Base-by-base conservation (phyloP, 176 grass and related monocot species). In the Thalia dealbata region DNA sequence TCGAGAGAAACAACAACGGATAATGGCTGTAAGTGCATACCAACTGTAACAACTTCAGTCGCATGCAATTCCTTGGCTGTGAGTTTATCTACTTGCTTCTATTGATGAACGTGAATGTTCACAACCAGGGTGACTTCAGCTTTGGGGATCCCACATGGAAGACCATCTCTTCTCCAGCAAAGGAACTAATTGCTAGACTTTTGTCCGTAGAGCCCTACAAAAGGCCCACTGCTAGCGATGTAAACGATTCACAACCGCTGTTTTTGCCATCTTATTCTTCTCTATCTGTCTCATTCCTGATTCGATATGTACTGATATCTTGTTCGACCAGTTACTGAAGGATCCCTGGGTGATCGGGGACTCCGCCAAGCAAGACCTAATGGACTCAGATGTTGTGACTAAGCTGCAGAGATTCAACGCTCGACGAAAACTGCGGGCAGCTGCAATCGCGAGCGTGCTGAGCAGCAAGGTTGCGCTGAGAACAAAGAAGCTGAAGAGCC, bases 261-360 rank as follows among this genome's bases (percentile, higher is more conserved):
- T 76, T 13, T 76, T 22, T 27, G 42, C 38, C 13, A 27, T 58
- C 16, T 35, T 5, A 28, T 45, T 29, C 35, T 61, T 50, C 56
- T 61, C 61, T 56, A 30, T 24, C 61, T 56, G 23, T 24, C 6
- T 23, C 13, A 58, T 61, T 41, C 24, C 12, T 55, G 65, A n/a
- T 43, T 63, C 76, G 45, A 62, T 18, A 12, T 55, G 14, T 10
- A 51, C 16, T 55, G 67, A 22, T 72, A n/a, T 41, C 71, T 9
- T 83, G 32, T 45, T 1, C 28, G 81, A 65, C 48, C 85, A 85
- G 89, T 82, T 91, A 23, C 60, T 88, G 67, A 76, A 52, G 61
- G 85, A 91, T 85, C 74, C 85, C 58, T 91, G 89, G 89, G 89
- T 91, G 59, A 81, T 81, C 59, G 89, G 89, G 30, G 89, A 91